Evolutionary conservation across 805 yeast species (phyloP).

Genomic region (Nakazawaea populi): DNA sequence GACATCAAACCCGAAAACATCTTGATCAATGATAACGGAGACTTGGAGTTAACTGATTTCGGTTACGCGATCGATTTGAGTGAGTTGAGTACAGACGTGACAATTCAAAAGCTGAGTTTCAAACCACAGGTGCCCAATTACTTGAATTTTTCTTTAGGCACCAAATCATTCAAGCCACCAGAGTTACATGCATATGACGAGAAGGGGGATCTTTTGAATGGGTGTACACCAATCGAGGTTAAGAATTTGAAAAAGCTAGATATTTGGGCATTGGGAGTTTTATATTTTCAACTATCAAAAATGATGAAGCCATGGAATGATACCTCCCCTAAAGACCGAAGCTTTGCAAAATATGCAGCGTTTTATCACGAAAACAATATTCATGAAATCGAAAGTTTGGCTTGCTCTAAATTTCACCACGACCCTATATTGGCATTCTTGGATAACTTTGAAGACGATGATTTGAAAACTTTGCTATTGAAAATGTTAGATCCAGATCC

Average conservation of each 20-base stretch:
- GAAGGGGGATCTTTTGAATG: conserved; percentile 14
- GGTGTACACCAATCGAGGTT: background rate
- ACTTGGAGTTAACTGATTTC: conserved; percentile 42
- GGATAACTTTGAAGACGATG: conserved; percentile 4
- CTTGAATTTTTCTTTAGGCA: conserved; percentile 34
- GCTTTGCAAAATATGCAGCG: conserved; percentile 11
- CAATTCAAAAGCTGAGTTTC: background rate
- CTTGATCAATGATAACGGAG: conserved; percentile 38
- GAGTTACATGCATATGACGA: conserved; percentile 29
- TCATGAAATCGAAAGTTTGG: background rate
- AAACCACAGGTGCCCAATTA: conserved; percentile 15
- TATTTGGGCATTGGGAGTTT: conserved; percentile 47
- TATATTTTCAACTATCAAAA: conserved; percentile 38
- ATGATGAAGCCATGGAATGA: conserved; percentile 43
- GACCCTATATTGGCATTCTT: background rate
- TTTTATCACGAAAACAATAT: conserved; percentile 5
- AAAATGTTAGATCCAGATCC: conserved; percentile 26
- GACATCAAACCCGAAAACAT: conserved; percentile 53
- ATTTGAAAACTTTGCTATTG: conserved; percentile 14
- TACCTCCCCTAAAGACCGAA: conserved; percentile 25
- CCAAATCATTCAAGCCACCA: conserved; percentile 50
- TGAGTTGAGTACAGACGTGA: conserved; percentile 8
- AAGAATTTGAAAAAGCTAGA: conserved; percentile 33
- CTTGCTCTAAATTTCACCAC: background rate
- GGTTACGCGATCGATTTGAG: conserved; percentile 39